phyloP scores from a whole-genome alignment of 2,329 filamentous ascomycete species.

The Chaetomiaceae sp. region DNA sequence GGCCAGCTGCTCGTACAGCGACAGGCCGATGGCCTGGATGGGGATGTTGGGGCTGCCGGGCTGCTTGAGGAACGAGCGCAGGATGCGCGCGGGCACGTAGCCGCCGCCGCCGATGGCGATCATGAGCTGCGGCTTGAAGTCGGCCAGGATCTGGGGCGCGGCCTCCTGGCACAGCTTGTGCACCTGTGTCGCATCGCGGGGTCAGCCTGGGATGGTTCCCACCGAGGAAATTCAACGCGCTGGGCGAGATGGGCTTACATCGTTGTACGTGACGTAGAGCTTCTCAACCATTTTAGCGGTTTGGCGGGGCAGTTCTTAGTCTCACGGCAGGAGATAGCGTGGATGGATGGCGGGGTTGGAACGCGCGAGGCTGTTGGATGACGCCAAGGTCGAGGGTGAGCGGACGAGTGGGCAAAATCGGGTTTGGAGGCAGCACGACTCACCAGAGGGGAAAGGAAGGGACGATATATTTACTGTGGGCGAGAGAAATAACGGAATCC shows the following conservation, averaged over 20 bases:
- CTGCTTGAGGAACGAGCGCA: conserved; percentile 94
- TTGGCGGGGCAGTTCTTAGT: conserved; percentile 4
- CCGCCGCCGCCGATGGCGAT: conserved; percentile 97
- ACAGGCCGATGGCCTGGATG: conserved; percentile 97
- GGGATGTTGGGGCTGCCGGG: conserved; percentile 88
- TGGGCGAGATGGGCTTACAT: conserved; percentile 51
- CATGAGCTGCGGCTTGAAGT: conserved; percentile 91
- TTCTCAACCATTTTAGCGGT: conserved; percentile 69
- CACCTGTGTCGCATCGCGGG: conserved; percentile 53
- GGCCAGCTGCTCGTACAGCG: conserved; percentile 83
- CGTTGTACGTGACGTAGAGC: conserved; percentile 86
- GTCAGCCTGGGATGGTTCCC: background rate
- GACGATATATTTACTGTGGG: no score
- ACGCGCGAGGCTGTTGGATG: background rate
- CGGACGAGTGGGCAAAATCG: background rate
- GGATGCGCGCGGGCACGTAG: conserved; percentile 93
- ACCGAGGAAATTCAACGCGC: no score
- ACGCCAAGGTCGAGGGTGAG: background rate
- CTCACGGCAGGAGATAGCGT: background rate
- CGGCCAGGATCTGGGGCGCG: conserved; percentile 72
- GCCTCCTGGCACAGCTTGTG: conserved; percentile 94
- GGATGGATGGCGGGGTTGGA: conserved; percentile 1
- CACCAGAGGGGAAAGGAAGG: background rate
- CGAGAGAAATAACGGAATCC: no score
- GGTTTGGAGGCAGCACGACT: background rate